Base-by-base conservation (phyloP, 768 basidiomycete species). In the Calocera viscosa region DNA sequence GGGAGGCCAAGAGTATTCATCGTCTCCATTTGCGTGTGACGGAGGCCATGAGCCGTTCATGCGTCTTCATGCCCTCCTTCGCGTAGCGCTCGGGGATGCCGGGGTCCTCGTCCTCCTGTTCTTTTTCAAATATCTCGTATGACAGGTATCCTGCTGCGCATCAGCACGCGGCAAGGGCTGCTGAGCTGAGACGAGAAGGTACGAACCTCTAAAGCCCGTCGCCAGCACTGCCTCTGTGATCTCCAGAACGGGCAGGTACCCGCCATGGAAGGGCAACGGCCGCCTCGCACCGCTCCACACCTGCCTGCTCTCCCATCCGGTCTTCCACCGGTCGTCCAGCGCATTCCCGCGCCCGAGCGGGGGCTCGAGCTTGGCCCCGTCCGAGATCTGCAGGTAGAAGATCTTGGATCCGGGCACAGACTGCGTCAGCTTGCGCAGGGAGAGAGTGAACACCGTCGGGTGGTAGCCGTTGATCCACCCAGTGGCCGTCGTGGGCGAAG, bases 381-480 rank as follows among this genome's bases (percentile, higher is more conserved):
- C 75, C 16, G 74, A 76, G 26, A 76, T 73, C 63, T 75, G 75
- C 28, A 76, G 67, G 68, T 74, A 76, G 68, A 74, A 76, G 34
- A 75, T 75, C 71, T 74, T 73, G 43, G 7, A 3, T 3, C 70
- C 67, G 1, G 72, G 67, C 26, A 73, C 28, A 0, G 72, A 71
- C n/a, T 43, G 40, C 8, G 69, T 65, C 41, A 75, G 73, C 1
- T 70, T 66, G 12, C 65, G 38, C 8, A 75, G 64, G 1, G 75
- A 75, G 5, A 68, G 41, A 1, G 67, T 28, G 19, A 75, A 72
- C 24, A 34, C 17, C 5, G 33, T 34, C 19, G 66, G 64, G 17
- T 49, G 8, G 26, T 60, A 32, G 32, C 73, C 65, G 28, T 70
- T 63, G 24, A 47, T 47, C 43, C 43, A 47, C 19, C 43, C 43